Percentiles rank a stretch among this genome's conserved stretches.
These are phyloP conservation scores for Psidium guajava DNA, from an alignment of 345 rosid species.

Conservation along the genomic window DNA sequence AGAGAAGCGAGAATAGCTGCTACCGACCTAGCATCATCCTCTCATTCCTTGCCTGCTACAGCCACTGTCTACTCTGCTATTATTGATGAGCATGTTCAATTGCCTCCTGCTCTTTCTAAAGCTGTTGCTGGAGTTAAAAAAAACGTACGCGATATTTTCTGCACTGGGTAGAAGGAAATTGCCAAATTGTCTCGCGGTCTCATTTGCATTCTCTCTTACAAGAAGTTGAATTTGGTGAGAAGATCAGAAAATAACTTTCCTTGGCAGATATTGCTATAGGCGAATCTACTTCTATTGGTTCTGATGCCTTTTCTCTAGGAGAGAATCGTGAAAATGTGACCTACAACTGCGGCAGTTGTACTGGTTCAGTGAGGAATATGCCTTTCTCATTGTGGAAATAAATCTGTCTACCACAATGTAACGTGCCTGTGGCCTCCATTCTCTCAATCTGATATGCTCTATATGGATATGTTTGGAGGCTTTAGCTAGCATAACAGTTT, in stretches of 20 bases:
- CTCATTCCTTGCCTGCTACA: slow-evolving; percentile 65
- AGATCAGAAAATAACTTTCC: neutral
- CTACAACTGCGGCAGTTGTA: slow-evolving; percentile 9
- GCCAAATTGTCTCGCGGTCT: slow-evolving; percentile 39
- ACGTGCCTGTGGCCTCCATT: neutral
- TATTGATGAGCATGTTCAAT: slow-evolving; percentile 62
- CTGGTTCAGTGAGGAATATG: slow-evolving; percentile 17
- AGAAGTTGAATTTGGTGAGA: slow-evolving; percentile 38
- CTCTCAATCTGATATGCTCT: neutral
- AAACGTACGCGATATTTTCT: slow-evolving; percentile 47
- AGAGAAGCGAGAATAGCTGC: slow-evolving; percentile 96
- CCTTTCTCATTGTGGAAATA: slow-evolving; percentile 32
- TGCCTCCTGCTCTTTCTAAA: slow-evolving; percentile 64
- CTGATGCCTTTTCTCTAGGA: slow-evolving; percentile 29
- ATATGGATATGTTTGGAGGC: neutral
- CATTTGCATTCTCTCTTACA: slow-evolving; percentile 45
- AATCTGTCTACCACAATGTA: neutral
- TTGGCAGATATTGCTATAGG: slow-evolving; percentile 47
- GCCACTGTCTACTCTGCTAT: slow-evolving; percentile 59
- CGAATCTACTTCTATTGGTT: slow-evolving; percentile 24
- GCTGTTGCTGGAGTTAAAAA: slow-evolving; percentile 30
- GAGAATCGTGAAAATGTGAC: slow-evolving; percentile 6
- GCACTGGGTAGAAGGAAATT: slow-evolving; percentile 41
- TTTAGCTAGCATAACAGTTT: neutral
- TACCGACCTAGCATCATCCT: slow-evolving; percentile 61